Conservation (phyloP, 306 rosid species). For the Corylus americana region DNA sequence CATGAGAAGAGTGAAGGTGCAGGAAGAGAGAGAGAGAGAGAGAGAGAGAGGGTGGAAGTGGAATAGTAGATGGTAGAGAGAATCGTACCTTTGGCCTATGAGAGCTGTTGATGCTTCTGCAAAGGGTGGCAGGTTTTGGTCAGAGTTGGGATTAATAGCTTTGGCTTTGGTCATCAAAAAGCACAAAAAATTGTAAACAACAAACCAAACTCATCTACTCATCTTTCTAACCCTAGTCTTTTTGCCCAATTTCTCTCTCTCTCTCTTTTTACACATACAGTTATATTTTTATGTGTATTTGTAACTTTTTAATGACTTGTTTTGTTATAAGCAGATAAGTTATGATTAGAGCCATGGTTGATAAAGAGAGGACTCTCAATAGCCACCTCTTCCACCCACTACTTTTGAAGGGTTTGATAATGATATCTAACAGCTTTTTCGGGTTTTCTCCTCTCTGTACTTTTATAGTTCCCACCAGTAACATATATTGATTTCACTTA, state of each 20-base stretch:
- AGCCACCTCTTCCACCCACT: slow-evolving; percentile 46
- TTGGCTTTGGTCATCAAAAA: slow-evolving; percentile 47
- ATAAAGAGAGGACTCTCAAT: slow-evolving; percentile 42
- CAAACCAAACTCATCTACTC: slow-evolving; percentile 31
- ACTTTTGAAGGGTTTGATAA: slow-evolving; percentile 60
- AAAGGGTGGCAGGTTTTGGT: slow-evolving; percentile 53
- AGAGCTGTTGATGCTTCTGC: slow-evolving; percentile 58
- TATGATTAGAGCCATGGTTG: slow-evolving; percentile 55
- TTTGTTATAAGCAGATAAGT: slow-evolving; percentile 20
- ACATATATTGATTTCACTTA: slow-evolving; percentile 37
- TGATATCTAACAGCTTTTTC: slow-evolving; percentile 66
- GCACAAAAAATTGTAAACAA: slow-evolving; percentile 17
- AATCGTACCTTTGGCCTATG: slow-evolving; percentile 45
- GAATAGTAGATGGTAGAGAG: slow-evolving; percentile 19
- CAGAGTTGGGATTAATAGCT: slow-evolving; percentile 49
- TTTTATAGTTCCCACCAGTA: slow-evolving; percentile 36
- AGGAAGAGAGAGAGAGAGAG: not conserved
- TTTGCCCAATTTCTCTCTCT: slow-evolving; percentile 15
- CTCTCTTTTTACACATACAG: not conserved
- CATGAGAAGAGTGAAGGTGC: slow-evolving; percentile 24
- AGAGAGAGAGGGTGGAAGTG: not conserved
- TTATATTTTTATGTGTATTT: slow-evolving; percentile 7
- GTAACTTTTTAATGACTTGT: slow-evolving; percentile 1
- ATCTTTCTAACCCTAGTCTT: slow-evolving; percentile 29
- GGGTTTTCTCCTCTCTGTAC: slow-evolving; percentile 28